A percentile compares a stretch with the other conserved stretches of the same genome.
Conservation (phyloP, 2,329 filamentous ascomycete species). For the Aspergillus unguis region DNA sequence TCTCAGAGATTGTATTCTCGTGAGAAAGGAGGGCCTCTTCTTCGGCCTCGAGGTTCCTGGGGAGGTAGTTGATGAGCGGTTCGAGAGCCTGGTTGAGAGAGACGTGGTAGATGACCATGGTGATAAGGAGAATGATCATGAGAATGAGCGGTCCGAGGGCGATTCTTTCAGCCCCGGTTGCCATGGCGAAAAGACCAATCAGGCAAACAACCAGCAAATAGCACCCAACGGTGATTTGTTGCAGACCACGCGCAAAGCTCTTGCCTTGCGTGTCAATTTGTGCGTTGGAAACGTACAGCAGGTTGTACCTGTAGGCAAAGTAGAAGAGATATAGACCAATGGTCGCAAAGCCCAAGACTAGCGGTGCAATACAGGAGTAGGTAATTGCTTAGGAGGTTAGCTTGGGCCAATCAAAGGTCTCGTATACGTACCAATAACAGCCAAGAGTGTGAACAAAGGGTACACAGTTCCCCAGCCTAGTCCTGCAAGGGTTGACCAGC, state of each 20-base stretch:
- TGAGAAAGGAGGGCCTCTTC: slow-evolving; percentile 48
- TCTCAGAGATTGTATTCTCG: slow-evolving; percentile 18
- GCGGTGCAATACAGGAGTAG: slow-evolving; percentile 81
- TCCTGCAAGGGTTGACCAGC: slow-evolving; percentile 70
- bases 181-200: slow-evolving; percentile 77
- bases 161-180: slow-evolving; percentile 58
- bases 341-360: slow-evolving; percentile 78
- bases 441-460: slow-evolving; percentile 76
- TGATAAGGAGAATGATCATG: slow-evolving; percentile 72
- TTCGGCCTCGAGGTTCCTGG: slow-evolving; percentile 65
- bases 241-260: slow-evolving; percentile 80
- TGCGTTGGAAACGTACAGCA: slow-evolving; percentile 81
- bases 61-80: slow-evolving; percentile 74
- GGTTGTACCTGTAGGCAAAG: slow-evolving; percentile 82
- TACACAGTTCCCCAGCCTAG: slow-evolving; percentile 82
- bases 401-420: not conserved
- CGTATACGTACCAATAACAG: slow-evolving; percentile 65
- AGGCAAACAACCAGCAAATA: slow-evolving; percentile 81
- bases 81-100: slow-evolving; percentile 67
- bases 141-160: slow-evolving; percentile 68
- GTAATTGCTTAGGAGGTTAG: slow-evolving; percentile 61
- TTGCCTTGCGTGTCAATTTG: slow-evolving; percentile 83
- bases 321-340: slow-evolving; percentile 79
- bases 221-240: slow-evolving; percentile 78
- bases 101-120: slow-evolving; percentile 73